Percentiles rank a stretch among this genome's conserved stretches.
phyloP scores from a whole-genome alignment of 441 rosid genomes.

The Erodium moschatum region DNA sequence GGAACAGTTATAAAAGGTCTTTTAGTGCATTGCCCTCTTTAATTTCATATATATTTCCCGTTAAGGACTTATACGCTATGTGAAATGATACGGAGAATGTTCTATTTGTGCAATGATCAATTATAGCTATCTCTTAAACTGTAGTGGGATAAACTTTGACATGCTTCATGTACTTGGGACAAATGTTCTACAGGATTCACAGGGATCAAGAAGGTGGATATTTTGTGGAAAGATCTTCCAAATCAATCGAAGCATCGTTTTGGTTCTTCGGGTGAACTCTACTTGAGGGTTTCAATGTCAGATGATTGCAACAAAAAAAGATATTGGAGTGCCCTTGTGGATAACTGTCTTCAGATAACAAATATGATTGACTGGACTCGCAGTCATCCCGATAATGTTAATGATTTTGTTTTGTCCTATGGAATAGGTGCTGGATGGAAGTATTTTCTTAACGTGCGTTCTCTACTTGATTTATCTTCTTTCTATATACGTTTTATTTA shows the following conservation, averaged over 20 bases:
- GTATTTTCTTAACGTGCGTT: slow-evolving; percentile 62
- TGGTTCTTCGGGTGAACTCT: slow-evolving; percentile 52
- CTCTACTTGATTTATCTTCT: slow-evolving; percentile 16
- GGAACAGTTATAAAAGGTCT: slow-evolving; percentile 67
- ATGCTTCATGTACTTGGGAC: slow-evolving; percentile 9
- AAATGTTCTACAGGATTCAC: slow-evolving; percentile 43
- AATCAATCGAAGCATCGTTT: slow-evolving; percentile 32
- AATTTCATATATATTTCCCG: neutral
- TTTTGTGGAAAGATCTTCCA: slow-evolving; percentile 61
- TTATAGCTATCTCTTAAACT: slow-evolving; percentile 9
- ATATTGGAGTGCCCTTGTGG: slow-evolving; percentile 58
- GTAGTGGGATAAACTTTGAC: neutral
- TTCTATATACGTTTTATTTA: neutral
- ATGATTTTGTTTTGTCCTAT: slow-evolving; percentile 54
- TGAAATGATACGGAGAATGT: neutral
- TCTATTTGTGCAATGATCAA: neutral
- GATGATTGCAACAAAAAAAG: slow-evolving; percentile 34
- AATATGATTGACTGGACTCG: slow-evolving; percentile 81
- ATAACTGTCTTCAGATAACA: slow-evolving; percentile 58
- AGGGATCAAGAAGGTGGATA: slow-evolving; percentile 70
- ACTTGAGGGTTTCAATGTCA: slow-evolving; percentile 63
- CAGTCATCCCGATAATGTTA: slow-evolving; percentile 85
- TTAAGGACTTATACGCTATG: neutral
- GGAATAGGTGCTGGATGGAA: slow-evolving; percentile 78
- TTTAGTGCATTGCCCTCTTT: neutral